These are phyloP conservation scores for Trichoderma sp. DNA, from an alignment of 2,329 filamentous ascomycete genomes.

Conservation along the genomic window DNA sequence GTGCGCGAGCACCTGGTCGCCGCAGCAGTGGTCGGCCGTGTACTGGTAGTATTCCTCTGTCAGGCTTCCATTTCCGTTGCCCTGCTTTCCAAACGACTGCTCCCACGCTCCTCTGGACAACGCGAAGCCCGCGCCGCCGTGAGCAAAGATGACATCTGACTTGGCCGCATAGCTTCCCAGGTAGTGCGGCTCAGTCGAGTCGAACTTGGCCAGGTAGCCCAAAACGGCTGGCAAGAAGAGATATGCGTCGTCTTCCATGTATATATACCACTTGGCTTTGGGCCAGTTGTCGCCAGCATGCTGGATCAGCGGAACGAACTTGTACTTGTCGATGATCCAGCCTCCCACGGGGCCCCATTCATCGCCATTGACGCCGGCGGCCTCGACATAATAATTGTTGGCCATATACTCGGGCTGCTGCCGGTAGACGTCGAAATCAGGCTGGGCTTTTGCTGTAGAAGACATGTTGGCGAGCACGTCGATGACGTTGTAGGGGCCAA, in stretches of 20 bases:
- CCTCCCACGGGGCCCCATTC: conserved; percentile 28
- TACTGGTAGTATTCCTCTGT: conserved; percentile 27
- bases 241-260: conserved; percentile 30
- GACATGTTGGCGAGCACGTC: conserved; percentile 29
- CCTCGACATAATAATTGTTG: conserved; percentile 28
- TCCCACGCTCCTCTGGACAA: conserved; percentile 29
- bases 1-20: conserved; percentile 28
- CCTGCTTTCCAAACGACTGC: conserved; percentile 24
- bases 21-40: conserved; percentile 27
- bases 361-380: conserved; percentile 26
- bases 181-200: conserved; percentile 26
- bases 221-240: conserved; percentile 27
- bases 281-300: conserved; percentile 28
- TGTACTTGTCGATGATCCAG: conserved; percentile 31
- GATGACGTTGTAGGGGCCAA: conserved; percentile 25
- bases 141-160: conserved; percentile 27
- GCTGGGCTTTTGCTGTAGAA: conserved; percentile 16
- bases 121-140: conserved; percentile 28
- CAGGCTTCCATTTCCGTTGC: conserved; percentile 16
- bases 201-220: conserved; percentile 24
- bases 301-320: conserved; percentile 28
- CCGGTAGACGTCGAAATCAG: conserved; percentile 29
- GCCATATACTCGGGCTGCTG: conserved; percentile 27
- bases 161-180: conserved; percentile 29
- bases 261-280: conserved; percentile 29